phyloP scores from a whole-genome alignment of 768 basidiomycete species.

The Asterophora lycoperdoides region DNA sequence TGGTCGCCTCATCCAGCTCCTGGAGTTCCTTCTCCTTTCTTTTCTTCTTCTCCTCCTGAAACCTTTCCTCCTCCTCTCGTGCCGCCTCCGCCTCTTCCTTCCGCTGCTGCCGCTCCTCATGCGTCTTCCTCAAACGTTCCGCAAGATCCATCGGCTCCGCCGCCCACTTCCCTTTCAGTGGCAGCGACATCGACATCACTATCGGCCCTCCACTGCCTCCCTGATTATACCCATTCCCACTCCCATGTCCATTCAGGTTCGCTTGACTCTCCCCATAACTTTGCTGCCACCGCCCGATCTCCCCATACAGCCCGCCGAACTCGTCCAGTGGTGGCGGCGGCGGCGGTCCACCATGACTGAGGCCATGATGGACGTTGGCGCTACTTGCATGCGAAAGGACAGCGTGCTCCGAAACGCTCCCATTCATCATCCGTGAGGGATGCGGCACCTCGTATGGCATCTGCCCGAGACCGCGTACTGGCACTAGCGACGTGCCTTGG shows the following conservation, averaged over 20 bases:
- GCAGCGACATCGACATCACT: constrained; percentile 19
- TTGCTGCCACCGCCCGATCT: constrained; percentile 11
- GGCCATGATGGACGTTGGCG: constrained; percentile 19
- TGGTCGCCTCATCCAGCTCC: constrained; percentile 42
- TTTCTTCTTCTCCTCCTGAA: constrained; percentile 34
- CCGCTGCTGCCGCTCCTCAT: constrained; percentile 27
- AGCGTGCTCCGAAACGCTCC: constrained; percentile 38
- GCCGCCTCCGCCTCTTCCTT: constrained; percentile 39
- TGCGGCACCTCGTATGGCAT: constrained; percentile 12
- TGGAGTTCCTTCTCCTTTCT: constrained; percentile 40
- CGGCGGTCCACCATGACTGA: no score
- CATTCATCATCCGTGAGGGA: constrained; percentile 22
- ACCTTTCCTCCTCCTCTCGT: constrained; percentile 39
- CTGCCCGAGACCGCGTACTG: constrained; percentile 8
- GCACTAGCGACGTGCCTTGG: constrained; percentile 12
- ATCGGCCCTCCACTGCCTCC: not conserved
- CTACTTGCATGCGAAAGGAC: constrained; percentile 33
- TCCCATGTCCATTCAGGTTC: no score
- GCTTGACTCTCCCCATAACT: constrained; percentile 12
- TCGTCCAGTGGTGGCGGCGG: constrained; percentile 1
- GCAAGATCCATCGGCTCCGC: constrained; percentile 27
- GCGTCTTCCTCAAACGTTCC: constrained; percentile 30
- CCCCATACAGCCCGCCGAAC: constrained; percentile 15
- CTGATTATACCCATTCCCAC: not conserved
- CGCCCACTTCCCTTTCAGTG: constrained; percentile 36